A percentile compares a stretch with the other conserved stretches of the same genome.
phyloP scores from a whole-genome alignment of 768 basidiomycete genomes.

The Cytidiella melzeri region DNA sequence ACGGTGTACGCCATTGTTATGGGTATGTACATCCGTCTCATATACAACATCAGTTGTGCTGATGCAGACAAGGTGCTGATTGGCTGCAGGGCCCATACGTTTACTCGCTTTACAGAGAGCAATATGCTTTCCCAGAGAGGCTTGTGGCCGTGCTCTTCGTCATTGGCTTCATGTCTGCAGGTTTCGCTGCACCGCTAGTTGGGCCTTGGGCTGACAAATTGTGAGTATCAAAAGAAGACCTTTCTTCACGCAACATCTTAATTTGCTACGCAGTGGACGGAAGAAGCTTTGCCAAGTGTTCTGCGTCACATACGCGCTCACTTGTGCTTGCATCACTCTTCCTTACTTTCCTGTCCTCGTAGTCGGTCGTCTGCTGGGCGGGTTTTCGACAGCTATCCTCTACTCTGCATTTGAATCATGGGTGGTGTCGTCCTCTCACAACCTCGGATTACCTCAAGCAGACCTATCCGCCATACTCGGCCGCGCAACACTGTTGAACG shows the following conservation, averaged over 20 bases:
- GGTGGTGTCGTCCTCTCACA: conserved; percentile 59
- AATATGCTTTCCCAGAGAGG: conserved; percentile 57
- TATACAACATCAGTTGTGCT: not conserved
- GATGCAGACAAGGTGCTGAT: conserved; percentile 55
- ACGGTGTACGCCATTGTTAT: conserved; percentile 68
- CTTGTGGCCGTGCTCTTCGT: conserved; percentile 69
- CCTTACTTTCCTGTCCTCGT: conserved; percentile 55
- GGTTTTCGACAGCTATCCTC: conserved; percentile 68
- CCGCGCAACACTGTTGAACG: conserved; percentile 67
- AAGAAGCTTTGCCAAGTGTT: conserved; percentile 64
- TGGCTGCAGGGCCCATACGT: conserved; percentile 80
- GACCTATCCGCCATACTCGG: conserved; percentile 69
- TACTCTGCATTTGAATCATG: conserved; percentile 76
- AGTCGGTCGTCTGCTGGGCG: conserved; percentile 59
- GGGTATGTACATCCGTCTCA: conserved; percentile 40
- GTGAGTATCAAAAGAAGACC: conserved; percentile 31
- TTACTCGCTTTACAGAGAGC: conserved; percentile 67
- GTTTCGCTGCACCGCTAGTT: conserved; percentile 60
- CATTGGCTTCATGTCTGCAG: conserved; percentile 70
- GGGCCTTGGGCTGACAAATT: conserved; percentile 77
- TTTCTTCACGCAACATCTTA: not conserved
- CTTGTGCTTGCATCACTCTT: conserved; percentile 55
- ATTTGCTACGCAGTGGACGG: conserved; percentile 44
- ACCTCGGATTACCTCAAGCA: conserved; percentile 42
- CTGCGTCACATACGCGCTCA: conserved; percentile 56